A percentile compares a stretch with the other conserved stretches of the same genome.
Conservation (phyloP, 768 basidiomycete species). For the Lentinula raphanica region DNA sequence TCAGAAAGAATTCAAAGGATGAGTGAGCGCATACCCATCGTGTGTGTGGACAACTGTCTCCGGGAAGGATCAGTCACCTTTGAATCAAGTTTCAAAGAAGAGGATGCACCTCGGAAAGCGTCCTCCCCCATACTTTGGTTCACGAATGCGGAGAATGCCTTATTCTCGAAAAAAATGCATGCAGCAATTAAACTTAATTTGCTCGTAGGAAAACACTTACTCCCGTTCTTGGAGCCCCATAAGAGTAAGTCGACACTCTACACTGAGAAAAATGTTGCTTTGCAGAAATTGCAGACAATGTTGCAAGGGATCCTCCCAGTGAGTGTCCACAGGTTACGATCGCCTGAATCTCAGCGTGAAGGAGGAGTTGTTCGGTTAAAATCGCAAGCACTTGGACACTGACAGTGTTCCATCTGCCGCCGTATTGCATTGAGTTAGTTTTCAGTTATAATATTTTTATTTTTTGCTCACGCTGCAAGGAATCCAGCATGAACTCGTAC, state of each 20-base stretch:
- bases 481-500: conserved; percentile 45
- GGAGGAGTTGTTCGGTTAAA: conserved; percentile 28
- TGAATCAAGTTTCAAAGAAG: neutral
- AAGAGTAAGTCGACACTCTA: conserved; percentile 41
- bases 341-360: conserved; percentile 28
- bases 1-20: neutral
- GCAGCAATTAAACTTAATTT: too few species aligned
- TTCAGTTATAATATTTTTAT: too few species aligned
- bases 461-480: conserved; percentile 44
- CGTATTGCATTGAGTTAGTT: neutral
- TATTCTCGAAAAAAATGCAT: too few species aligned
- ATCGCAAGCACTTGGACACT: conserved; percentile 33
- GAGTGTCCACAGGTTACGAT: conserved; percentile 51
- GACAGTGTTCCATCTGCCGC: conserved; percentile 50
- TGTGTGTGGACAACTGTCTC: conserved; percentile 43
- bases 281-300: conserved; percentile 41
- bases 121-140: conserved; percentile 34
- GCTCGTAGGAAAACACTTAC: conserved; percentile 29
- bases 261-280: conserved; percentile 34
- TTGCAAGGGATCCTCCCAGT: conserved; percentile 47
- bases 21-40: conserved; percentile 33
- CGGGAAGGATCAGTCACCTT: neutral
- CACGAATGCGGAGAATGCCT: conserved; percentile 39
- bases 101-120: conserved; percentile 36
- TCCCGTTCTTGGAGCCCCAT: conserved; percentile 45